Base-by-base conservation (phyloP, 2,329 filamentous ascomycete genomes). In the Akanthomyces uredinophilus region DNA sequence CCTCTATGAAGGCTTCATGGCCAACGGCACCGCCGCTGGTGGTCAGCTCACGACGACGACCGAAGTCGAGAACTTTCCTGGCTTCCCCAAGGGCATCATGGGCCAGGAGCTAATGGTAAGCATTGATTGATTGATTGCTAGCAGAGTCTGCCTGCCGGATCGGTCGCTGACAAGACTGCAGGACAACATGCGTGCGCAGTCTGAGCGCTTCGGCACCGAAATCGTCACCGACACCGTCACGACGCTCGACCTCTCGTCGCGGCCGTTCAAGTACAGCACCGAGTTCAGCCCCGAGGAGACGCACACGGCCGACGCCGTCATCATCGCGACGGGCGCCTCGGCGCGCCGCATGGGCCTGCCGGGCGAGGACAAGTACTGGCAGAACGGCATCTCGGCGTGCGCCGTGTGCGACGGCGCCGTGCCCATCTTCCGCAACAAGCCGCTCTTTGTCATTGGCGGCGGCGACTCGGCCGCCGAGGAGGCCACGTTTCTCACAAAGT, bases 31-130 rank as follows among this genome's bases (percentile, higher is more conserved):
- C 70, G 95, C 95, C 7, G 92, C 95, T 50, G 95, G 95, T 69
- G 95, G 95, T 63, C 95, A 99, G 83, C 84, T 99, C 69, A 99
- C 96, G 61, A 99, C 96, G 29, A 99, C 95, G 61, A 98, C 96
- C 71, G 96, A 99, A 69, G 87, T 99, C 64, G 95, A 99, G 82
- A 99, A 99, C 84, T 99, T 89, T 78, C 95, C 95, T 29, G 95
- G 95, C 53, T 99, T 98, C 80, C 90, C 91, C 71, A 85, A 91
- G 70, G 90, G 89, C 66, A 92, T 99, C 74, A 90, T 92, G 78
- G 95, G 95, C 68, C 78, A 84, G 62, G 89, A 92, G 72, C 81
- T 99, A 68, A 99, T 99, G 95, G 84, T 86, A 67, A 61, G 81
- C 70, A 41, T 49, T 32, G 29, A 14, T 16, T n/a, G n/a, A n/a